Percentiles rank a stretch among this genome's conserved stretches.
These are phyloP conservation scores for Ramularia endophylla DNA, from an alignment of 2,329 filamentous ascomycete species.

Conservation along the genomic window DNA sequence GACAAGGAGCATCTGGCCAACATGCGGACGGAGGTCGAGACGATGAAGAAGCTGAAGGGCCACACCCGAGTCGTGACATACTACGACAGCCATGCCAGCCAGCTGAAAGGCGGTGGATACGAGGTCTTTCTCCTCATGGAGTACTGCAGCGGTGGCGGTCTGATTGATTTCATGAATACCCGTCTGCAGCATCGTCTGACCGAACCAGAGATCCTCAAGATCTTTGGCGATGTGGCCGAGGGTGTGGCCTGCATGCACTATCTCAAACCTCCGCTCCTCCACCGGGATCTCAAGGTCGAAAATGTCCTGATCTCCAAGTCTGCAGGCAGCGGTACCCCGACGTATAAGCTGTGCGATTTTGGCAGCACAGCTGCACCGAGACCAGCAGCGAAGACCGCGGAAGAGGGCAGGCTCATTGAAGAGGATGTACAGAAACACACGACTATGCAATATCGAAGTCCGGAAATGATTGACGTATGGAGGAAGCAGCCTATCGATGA, in stretches of 20 bases:
- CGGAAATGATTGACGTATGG: conserved; percentile 99
- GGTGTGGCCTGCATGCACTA: conserved; percentile 99
- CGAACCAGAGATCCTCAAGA: conserved; percentile 94
- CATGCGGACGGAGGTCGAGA: conserved; percentile 98
- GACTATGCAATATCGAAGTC: conserved; percentile 93
- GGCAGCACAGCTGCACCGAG: conserved; percentile 81
- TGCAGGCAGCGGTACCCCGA: conserved; percentile 52
- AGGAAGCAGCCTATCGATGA: conserved; percentile 94
- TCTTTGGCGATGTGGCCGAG: conserved; percentile 93
- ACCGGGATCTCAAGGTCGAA: conserved; percentile 95
- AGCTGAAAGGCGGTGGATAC: conserved; percentile 86
- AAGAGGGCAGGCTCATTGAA: conserved; percentile 86
- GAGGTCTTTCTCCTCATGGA: conserved; percentile 99
- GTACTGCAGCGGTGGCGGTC: conserved; percentile 84
- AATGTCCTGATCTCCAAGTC: conserved; percentile 77
- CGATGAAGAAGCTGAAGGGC: conserved; percentile 98
- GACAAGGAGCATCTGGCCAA: conserved; percentile 91
- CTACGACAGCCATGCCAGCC: conserved; percentile 95
- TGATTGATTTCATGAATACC: conserved; percentile 99
- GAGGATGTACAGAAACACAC: conserved; percentile 97
- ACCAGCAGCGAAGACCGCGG: conserved; percentile 76
- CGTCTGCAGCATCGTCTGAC: conserved; percentile 91
- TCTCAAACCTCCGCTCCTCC: conserved; percentile 84
- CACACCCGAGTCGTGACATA: conserved; percentile 96
- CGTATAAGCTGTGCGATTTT: conserved; percentile 98